Percentiles rank a stretch among this genome's conserved stretches.
Conservation (phyloP, 345 rosid genomes). For the Citrus glauca region DNA sequence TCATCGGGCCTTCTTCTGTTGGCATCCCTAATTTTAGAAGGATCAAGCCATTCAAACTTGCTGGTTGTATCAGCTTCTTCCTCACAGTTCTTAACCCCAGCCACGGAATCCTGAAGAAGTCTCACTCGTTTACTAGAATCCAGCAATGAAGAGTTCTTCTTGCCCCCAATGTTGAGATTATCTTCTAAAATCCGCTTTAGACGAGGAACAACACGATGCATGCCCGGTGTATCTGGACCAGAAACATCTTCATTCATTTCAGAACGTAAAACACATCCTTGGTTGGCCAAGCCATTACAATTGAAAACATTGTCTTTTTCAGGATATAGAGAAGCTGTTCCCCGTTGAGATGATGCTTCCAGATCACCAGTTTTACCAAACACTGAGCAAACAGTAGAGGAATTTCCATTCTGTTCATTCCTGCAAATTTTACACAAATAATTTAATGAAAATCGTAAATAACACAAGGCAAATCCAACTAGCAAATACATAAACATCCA, state of each 20-base stretch:
- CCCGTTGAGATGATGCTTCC: slow-evolving; percentile 18
- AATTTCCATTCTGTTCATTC: slow-evolving; percentile 21
- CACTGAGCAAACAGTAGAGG: slow-evolving; percentile 19
- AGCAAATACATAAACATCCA: not conserved
- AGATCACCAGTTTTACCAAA: slow-evolving; percentile 20
- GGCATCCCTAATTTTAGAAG: slow-evolving; percentile 65
- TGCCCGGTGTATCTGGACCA: slow-evolving; percentile 80
- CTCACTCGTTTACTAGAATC: slow-evolving; percentile 56
- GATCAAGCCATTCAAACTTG: slow-evolving; percentile 93
- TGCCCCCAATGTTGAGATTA: slow-evolving; percentile 25
- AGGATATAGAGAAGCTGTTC: slow-evolving; percentile 11
- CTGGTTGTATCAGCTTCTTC: slow-evolving; percentile 40
- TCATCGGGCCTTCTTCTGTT: slow-evolving; percentile 74
- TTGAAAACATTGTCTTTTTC: slow-evolving; percentile 25
- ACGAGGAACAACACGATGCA: slow-evolving; percentile 47
- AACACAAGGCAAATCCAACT: not conserved
- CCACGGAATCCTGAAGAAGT: slow-evolving; percentile 37
- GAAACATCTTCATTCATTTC: slow-evolving; percentile 37
- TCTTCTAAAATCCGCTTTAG: slow-evolving; percentile 68
- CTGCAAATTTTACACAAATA: slow-evolving; percentile 29
- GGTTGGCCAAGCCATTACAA: slow-evolving; percentile 16
- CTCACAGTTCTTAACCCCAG: slow-evolving; percentile 30
- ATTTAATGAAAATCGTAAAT: not conserved
- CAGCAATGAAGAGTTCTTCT: slow-evolving; percentile 23
- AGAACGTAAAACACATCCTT: slow-evolving; percentile 13